Conservation (phyloP, 2,329 filamentous ascomycete species). For the Aureobasidium sp. region DNA sequence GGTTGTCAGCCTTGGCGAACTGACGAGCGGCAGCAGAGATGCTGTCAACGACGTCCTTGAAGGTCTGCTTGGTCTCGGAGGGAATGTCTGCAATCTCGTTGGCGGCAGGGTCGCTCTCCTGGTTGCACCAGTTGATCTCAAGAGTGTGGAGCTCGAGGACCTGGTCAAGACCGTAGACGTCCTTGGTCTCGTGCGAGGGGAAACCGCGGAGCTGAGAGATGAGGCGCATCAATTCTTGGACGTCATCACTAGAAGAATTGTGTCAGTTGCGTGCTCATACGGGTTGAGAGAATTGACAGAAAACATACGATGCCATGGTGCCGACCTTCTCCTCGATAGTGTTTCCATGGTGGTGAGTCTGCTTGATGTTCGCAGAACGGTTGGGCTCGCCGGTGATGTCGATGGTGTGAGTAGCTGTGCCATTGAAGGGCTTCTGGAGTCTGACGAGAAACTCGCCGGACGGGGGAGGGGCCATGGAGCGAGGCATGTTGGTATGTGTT, state of each 20-base stretch:
- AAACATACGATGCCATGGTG: constrained; percentile 26
- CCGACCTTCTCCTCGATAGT: constrained; percentile 31
- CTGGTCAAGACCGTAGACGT: constrained; percentile 31
- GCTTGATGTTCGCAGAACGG: constrained; percentile 29
- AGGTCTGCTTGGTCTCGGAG: constrained; percentile 34
- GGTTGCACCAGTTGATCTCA: constrained; percentile 35
- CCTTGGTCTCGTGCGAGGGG: constrained; percentile 30
- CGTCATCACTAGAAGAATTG: constrained; percentile 28
- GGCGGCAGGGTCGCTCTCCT: constrained; percentile 29
- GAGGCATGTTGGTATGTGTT: constrained; percentile 8
- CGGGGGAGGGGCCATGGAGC: constrained; percentile 25
- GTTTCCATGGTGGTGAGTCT: constrained; percentile 25
- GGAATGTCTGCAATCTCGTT: constrained; percentile 27
- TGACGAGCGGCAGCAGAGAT: constrained; percentile 33
- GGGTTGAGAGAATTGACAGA: no score
- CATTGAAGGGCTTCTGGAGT: constrained; percentile 27
- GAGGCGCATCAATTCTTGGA: constrained; percentile 32
- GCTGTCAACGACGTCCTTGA: constrained; percentile 34
- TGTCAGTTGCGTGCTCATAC: not conserved
- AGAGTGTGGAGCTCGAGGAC: constrained; percentile 34
- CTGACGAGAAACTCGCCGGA: constrained; percentile 28
- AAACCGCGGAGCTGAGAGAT: constrained; percentile 32
- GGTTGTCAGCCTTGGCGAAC: constrained; percentile 33
- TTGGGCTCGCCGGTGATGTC: constrained; percentile 35
- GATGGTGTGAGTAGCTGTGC: constrained; percentile 26